phyloP scores from a whole-genome alignment of 73 alveolate genomes.

The Blepharisma japonicum region DNA sequence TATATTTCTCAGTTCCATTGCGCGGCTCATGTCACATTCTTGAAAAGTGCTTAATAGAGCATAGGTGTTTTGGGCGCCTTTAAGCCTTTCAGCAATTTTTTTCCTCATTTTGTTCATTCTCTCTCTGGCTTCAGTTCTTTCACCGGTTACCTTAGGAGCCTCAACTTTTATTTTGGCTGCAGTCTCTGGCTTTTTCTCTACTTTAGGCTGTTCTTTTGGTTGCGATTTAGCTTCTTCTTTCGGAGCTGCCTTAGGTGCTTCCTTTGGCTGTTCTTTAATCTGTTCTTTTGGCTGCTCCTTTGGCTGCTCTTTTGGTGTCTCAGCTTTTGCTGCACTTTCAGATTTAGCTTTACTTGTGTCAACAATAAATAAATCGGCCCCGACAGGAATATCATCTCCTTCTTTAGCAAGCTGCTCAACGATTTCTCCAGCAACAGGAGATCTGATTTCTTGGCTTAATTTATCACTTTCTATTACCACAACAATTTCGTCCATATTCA shows the following conservation, averaged over 20 bases:
- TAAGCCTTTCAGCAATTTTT: conserved; percentile 75
- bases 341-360: conserved; percentile 12
- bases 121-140: conserved; percentile 5
- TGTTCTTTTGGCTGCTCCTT: conserved; percentile 19
- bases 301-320: background rate
- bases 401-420: background rate
- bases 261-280: background rate
- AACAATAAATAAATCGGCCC: background rate
- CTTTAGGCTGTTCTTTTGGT: background rate
- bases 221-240: background rate
- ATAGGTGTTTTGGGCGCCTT: conserved; percentile 83
- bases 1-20: conserved; percentile 78
- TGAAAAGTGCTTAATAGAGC: conserved; percentile 85
- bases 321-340: background rate
- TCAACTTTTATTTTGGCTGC: background rate
- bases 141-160: background rate
- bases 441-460: conserved; percentile 26
- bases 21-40: conserved; percentile 81
- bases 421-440: conserved; percentile 21
- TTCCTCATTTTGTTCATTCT: conserved; percentile 79
- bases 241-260: background rate
- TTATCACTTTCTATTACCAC: conserved; percentile 71
- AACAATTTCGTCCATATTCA: conserved; percentile 61
- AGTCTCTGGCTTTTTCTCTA: background rate
- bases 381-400: conserved; percentile 13